Percentiles rank a stretch among this genome's conserved stretches.
phyloP scores from a whole-genome alignment of 139 green algal genomes.

The Volvox africanus region DNA sequence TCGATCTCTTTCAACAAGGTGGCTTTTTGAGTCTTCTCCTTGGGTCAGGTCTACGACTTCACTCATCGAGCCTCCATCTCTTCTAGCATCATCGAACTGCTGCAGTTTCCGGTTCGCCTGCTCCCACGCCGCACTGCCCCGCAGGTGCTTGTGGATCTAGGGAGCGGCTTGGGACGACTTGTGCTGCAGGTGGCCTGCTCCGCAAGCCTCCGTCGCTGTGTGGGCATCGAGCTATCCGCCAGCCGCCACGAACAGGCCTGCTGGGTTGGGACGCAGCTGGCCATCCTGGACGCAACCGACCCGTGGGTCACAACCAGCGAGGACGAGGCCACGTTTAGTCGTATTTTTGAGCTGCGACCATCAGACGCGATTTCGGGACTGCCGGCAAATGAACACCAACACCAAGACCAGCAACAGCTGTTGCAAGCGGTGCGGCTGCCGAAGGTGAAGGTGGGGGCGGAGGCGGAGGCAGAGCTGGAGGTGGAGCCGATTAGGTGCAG shows the following conservation, averaged over 20 bases:
- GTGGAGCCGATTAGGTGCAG: not conserved
- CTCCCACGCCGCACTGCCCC: not conserved
- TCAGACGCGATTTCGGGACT: not conserved
- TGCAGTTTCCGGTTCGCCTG: no score
- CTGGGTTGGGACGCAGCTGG: conserved; percentile 48
- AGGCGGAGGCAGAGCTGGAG: not conserved
- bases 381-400: not conserved
- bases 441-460: not conserved
- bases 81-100: no score
- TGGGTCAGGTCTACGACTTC: no score
- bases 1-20: no score
- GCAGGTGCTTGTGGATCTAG: conserved; percentile 58
- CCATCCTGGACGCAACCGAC: not conserved
- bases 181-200: conserved; percentile 49
- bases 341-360: not conserved
- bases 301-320: not conserved
- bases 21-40: no score
- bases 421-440: not conserved
- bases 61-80: no score
- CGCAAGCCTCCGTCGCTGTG: not conserved
- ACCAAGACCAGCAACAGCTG: not conserved
- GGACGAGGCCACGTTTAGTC: not conserved
- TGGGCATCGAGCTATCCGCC: conserved; percentile 64
- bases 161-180: conserved; percentile 54
- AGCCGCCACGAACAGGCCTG: conserved; percentile 59